Evolutionary conservation across 352 stramenopile species (phyloP).

Genomic region (Phytophthora idaei): DNA sequence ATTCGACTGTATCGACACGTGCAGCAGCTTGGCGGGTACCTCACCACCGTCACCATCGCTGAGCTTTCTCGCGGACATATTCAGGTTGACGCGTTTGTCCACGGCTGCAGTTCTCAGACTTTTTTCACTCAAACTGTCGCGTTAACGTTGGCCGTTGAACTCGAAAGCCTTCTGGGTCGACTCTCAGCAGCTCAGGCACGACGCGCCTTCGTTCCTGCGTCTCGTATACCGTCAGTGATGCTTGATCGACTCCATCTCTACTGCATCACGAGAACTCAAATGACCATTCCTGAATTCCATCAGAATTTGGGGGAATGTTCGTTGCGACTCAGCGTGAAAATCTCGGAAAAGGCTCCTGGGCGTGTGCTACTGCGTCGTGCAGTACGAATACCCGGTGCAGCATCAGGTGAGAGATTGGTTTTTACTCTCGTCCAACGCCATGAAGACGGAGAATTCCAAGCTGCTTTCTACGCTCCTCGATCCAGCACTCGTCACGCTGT

Average conservation of each 20-base stretch:
- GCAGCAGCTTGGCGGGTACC: conserved; percentile 48
- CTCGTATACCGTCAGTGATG: conserved; percentile 45
- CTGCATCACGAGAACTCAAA: conserved; percentile 30
- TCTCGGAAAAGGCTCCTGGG: conserved; percentile 24
- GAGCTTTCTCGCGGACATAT: conserved; percentile 65
- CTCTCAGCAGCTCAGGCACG: conserved; percentile 46
- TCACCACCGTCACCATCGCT: conserved; percentile 61
- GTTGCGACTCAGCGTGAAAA: conserved; percentile 29
- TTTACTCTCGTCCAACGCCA: conserved; percentile 35
- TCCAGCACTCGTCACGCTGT: conserved; percentile 17
- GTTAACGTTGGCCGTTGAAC: conserved; percentile 38
- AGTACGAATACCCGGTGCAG: conserved; percentile 10
- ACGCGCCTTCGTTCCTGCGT: conserved; percentile 38
- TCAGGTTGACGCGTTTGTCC: conserved; percentile 64
- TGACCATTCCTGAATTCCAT: conserved; percentile 16
- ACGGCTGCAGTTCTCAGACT: conserved; percentile 28
- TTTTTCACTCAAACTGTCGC: conserved; percentile 4
- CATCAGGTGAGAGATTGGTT: conserved; percentile 20
- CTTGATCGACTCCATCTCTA: conserved; percentile 73
- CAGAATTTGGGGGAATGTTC: neutral
- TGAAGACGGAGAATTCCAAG: conserved; percentile 25
- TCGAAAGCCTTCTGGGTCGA: conserved; percentile 63
- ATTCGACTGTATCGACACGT: conserved; percentile 63
- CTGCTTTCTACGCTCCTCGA: conserved; percentile 29
- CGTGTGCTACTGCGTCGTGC: conserved; percentile 39